Evolutionary conservation across 2,329 filamentous ascomycete genomes (phyloP).

Genomic region (Ascosphaera apis): DNA sequence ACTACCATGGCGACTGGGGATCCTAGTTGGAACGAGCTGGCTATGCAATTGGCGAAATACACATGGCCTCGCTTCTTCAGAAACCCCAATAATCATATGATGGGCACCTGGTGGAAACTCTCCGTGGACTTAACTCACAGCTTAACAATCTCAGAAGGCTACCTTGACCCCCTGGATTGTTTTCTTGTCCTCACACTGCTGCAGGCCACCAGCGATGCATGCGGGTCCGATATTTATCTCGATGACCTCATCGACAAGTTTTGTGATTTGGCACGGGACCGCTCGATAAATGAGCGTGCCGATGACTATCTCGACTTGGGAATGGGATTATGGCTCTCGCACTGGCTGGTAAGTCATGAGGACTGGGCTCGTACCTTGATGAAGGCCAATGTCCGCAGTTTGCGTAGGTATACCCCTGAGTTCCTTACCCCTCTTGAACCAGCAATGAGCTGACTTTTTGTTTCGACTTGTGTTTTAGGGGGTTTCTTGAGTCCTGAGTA

Average conservation of each 20-base stretch:
- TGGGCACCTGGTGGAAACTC: constrained; percentile 34
- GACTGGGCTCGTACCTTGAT: constrained; percentile 24
- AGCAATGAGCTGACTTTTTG: not conserved
- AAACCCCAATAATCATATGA: constrained; percentile 11
- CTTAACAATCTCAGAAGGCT: constrained; percentile 29
- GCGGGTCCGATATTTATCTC: constrained; percentile 15
- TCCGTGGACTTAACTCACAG: constrained; percentile 24
- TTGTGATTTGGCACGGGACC: constrained; percentile 1
- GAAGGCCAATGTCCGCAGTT: not conserved
- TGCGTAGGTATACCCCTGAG: not conserved
- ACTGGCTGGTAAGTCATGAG: constrained; percentile 26
- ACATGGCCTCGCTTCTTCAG: constrained; percentile 31
- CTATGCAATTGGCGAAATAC: constrained; percentile 28
- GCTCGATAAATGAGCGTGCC: constrained; percentile 23
- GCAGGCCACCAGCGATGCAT: constrained; percentile 17
- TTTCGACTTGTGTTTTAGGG: constrained; percentile 8
- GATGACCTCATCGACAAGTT: constrained; percentile 31
- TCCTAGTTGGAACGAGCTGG: constrained; percentile 25
- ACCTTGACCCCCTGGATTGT: constrained; percentile 33
- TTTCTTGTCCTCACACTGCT: constrained; percentile 28
- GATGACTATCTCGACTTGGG: constrained; percentile 34
- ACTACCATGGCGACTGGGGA: constrained; percentile 26
- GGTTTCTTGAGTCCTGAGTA: constrained; percentile 15
- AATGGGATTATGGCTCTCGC: constrained; percentile 35
- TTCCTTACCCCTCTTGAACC: not conserved